Evolutionary conservation across 1,284 basidiomycete genomes (phyloP).

Genomic region (Tranzscheliella williamsii): DNA sequence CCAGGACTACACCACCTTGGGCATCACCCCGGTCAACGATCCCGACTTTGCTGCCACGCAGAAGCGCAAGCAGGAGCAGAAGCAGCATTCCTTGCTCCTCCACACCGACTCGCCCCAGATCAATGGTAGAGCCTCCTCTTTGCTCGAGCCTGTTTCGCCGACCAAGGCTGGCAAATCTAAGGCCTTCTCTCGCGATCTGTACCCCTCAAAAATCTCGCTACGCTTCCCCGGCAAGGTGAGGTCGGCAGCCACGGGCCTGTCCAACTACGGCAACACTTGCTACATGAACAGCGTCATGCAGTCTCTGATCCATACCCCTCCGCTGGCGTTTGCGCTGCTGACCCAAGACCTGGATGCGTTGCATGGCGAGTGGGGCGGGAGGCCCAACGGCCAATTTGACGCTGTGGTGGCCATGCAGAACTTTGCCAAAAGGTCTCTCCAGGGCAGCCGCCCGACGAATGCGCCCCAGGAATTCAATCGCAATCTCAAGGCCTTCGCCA

Average conservation of each 20-base stretch:
- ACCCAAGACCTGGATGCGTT: constrained; percentile 66
- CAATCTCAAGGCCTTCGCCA: constrained; percentile 73
- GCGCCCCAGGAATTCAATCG: constrained; percentile 45
- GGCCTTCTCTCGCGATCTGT: constrained; percentile 19
- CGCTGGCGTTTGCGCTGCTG: constrained; percentile 74
- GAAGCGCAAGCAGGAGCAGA: constrained; percentile 34
- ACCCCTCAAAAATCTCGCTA: constrained; percentile 36
- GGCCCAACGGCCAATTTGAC: constrained; percentile 46
- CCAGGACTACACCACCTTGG: constrained; percentile 34
- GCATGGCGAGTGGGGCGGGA: constrained; percentile 56
- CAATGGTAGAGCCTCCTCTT: constrained; percentile 3
- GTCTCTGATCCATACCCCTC: constrained; percentile 89
- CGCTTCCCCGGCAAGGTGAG: constrained; percentile 37
- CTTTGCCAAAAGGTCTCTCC: constrained; percentile 69
- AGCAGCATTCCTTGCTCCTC: constrained; percentile 23
- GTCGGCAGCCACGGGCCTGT: constrained; percentile 67
- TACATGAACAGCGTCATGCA: constrained; percentile 95
- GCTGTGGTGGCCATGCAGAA: constrained; percentile 43
- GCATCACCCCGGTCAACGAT: constrained; percentile 32
- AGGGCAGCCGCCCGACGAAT: constrained; percentile 18
- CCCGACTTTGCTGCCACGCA: constrained; percentile 25
- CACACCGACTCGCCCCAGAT: constrained; percentile 26
- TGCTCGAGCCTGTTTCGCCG: constrained; percentile 1
- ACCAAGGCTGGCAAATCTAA: constrained; percentile 11
- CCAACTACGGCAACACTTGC: constrained; percentile 95